Evolutionary conservation across 495 filamentous ascomycete genomes (phyloP), one percentile per base, ranked within the genome.

Genomic region (Aspergillus haitiensis): DNA sequence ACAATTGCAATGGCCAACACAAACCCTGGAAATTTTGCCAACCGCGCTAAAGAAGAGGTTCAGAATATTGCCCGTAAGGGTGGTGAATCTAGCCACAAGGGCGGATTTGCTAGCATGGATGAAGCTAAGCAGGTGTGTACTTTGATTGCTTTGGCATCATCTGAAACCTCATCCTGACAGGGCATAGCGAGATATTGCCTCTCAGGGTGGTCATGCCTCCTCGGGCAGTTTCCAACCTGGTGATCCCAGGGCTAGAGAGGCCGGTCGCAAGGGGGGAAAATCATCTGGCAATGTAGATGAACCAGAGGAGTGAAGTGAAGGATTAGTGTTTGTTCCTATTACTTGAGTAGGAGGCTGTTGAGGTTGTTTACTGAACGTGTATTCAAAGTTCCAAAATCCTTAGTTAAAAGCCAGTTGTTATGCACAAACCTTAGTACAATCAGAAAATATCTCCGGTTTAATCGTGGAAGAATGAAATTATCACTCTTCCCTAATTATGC

Each of bases 11-110:
- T 61, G 59, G 42, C 52, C 3, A 10, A 18, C 35, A 61, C 51
- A 56, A 88, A 88, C 67, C 83, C 83, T 52, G 79, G 82, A 35
- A 86, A 86, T 68, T 86, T 86, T 66, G 79, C 81, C 76, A 87
- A 87, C 77, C 81, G 84, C 56, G 73, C 82, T 48, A 77, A 79
- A 58, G 82, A 85, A 48, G 81, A 87, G 59, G 82, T 87, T 7
- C 67, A 71, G 39, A 75, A 77, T 11, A 81, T 84, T 52, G 85
- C 82, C 5, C 61, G 66, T 3, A 82, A 84, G 70, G 83, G 80
- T 8, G 81, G 81, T 36, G 71, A 77, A 51, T 70, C 80, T 27
- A 76, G 73, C 55, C 64, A 71, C 56, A 16, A 40, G 3, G 65
- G 69, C 35, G 72, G 73, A 11, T 75, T 77, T 57, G 69, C 68